Base-by-base conservation (phyloP, 345 rosid genomes). In the Mercurialis annua region DNA sequence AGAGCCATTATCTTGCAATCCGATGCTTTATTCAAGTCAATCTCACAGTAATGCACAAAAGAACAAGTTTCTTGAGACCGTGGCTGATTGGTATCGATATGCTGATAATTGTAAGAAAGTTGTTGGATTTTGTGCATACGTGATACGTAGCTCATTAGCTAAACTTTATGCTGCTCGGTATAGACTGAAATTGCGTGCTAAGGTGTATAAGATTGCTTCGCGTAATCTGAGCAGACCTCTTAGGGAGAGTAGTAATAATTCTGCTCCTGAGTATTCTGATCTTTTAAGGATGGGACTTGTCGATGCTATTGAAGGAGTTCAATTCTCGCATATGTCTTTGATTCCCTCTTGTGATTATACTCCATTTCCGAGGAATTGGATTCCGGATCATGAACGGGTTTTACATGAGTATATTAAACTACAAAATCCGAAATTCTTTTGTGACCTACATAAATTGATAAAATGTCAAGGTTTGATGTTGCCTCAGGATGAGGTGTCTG, bases 81-180 rank as follows among this genome's bases (percentile, higher is more conserved):
- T 91, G 90, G 99, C 99, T 73, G 98, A 94, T 73, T 94, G 99
- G 96, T 94, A 91, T 61, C 81, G 80, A 71, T 94, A 84, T 71
- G 98, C 98, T 38, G 99, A 94, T 73, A 94, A 94, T 43, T 81
- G 96, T 56, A 94, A 89, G 82, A 94, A 91, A 78, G 85, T 88
- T 57, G 90, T 94, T 66, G 96, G 92, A 4, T 94, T 94, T 86
- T 91, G 99, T 84, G 98, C 96, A 34, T 91, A 94, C 68, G 88
- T 94, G 27, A 85, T 94, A 59, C 86, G 98, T 72, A 89, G 98
- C 78, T 94, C 99, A 27, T 73, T 94, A 72, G 99, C 98, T 70
- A 94, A 91, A 79, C 86, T 91, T 43, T 94, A 91, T 67, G 99
- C 99, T 66, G 95, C 99, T 17, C 85, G 98, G 83, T 91, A 91